phyloP scores from a whole-genome alignment of 164 flowering plant species.

The Stephania japonica region DNA sequence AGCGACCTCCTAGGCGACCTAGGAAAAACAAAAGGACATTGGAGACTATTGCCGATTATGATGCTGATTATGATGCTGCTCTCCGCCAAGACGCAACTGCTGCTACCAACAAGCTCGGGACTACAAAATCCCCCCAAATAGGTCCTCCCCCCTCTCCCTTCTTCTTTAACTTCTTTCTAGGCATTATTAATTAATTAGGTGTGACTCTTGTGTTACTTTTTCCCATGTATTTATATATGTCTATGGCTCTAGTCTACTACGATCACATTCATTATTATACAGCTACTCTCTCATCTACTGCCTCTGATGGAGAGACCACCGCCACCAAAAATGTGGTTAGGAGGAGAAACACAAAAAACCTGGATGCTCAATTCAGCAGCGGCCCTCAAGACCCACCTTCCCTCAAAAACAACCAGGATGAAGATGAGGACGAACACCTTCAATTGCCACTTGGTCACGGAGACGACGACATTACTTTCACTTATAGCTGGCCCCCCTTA shows the following conservation, averaged over 20 bases:
- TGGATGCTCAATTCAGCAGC: conserved; percentile 34
- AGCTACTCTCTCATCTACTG: conserved; percentile 31
- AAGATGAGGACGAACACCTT: conserved; percentile 34
- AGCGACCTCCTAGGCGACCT: conserved; percentile 28
- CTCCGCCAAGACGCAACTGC: conserved; percentile 15
- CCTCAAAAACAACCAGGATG: conserved; percentile 25
- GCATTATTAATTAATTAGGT: too few relatives aligned
- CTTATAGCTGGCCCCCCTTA: conserved; percentile 88
- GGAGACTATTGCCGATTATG: conserved; percentile 21
- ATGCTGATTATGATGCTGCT: conserved; percentile 12
- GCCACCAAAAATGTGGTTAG: conserved; percentile 35
- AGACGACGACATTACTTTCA: conserved; percentile 64
- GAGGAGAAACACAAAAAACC: conserved; percentile 37
- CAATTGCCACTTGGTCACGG: conserved; percentile 31
- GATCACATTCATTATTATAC: conserved; percentile 7
- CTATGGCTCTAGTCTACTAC: not conserved
- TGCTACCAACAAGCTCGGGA: conserved; percentile 21
- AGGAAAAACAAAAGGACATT: conserved; percentile 44
- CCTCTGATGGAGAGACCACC: conserved; percentile 27
- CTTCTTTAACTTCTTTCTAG: not conserved
- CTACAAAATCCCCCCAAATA: conserved; percentile 36
- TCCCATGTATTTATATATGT: too few relatives aligned
- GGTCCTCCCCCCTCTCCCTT: conserved; percentile 23
- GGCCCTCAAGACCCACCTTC: conserved; percentile 21
- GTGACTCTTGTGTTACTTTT: not conserved